Evolutionary conservation across 2,329 filamentous ascomycete species (phyloP).

Genomic region (Fusarium brachygibbosum): DNA sequence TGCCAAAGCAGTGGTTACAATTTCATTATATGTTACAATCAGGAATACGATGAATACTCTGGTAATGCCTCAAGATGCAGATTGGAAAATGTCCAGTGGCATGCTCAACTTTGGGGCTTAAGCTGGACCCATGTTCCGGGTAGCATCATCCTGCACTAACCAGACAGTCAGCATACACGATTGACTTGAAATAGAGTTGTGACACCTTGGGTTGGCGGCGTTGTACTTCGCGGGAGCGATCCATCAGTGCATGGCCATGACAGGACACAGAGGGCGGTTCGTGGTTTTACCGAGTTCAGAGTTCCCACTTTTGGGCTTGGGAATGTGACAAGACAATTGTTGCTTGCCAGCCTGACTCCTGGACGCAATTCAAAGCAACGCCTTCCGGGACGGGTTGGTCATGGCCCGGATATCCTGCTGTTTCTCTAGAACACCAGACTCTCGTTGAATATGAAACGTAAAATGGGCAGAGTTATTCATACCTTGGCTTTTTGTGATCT

Average conservation of each 20-base stretch:
- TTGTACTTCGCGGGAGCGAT: conserved; percentile 17
- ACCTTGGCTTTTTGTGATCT: background rate
- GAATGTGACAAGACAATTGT: conserved; percentile 42
- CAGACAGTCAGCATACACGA: conserved; percentile 4
- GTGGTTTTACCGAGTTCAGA: conserved; percentile 24
- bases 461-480: background rate
- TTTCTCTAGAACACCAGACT: background rate
- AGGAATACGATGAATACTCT: background rate
- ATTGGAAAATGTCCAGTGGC: background rate
- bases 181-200: conserved; percentile 5
- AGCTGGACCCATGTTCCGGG: background rate
- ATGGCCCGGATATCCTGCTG: background rate
- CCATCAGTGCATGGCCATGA: conserved; percentile 9
- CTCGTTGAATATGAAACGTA: conserved; percentile 9
- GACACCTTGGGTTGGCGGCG: conserved; percentile 15
- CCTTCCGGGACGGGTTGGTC: background rate
- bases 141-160: background rate
- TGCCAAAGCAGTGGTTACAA: background rate
- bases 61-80: background rate
- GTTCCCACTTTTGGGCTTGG: conserved; percentile 15
- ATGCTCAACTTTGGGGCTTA: background rate
- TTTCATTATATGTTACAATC: background rate
- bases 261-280: conserved; percentile 33
- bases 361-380: conserved; percentile 12
- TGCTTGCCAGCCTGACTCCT: conserved; percentile 3